phyloP scores from a whole-genome alignment of 208 protist genomes.

The Leishmania martiniquensis region DNA sequence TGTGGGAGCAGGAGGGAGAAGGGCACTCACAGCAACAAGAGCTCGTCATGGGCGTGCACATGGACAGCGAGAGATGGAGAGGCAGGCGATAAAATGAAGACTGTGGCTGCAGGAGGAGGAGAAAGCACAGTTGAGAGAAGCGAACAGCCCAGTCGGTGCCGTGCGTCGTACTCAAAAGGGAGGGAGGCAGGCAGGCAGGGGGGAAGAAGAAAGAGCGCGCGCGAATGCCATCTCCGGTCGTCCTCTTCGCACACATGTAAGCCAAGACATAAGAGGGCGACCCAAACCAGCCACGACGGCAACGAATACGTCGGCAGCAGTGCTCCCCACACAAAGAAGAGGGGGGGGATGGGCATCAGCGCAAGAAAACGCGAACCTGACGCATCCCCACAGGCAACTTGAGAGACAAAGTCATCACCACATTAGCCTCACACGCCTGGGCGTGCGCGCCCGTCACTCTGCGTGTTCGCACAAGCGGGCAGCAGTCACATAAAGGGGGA shows the following conservation, averaged over 20 bases:
- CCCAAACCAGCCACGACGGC: too few relatives aligned
- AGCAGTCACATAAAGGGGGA: background rate
- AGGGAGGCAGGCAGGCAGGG: background rate
- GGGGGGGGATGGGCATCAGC: background rate
- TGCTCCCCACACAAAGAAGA: too few relatives aligned
- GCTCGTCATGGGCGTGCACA: background rate
- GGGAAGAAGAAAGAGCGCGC: background rate
- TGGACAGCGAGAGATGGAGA: background rate
- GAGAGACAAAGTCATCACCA: background rate
- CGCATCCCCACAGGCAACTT: background rate
- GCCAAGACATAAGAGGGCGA: too few relatives aligned
- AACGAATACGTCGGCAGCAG: too few relatives aligned
- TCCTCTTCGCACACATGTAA: background rate
- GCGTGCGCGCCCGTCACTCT: background rate
- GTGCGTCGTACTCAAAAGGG: background rate
- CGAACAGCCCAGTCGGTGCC: background rate
- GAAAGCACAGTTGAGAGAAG: background rate
- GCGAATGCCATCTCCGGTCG: background rate
- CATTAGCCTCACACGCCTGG: background rate
- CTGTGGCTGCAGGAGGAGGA: background rate
- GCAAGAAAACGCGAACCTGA: background rate
- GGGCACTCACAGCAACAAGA: background rate
- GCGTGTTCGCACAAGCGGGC: background rate
- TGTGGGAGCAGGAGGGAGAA: background rate
- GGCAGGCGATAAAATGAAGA: background rate